Evolutionary conservation across 164 flowering plant genomes (phyloP).

Genomic region (Liriodendron chinense): DNA sequence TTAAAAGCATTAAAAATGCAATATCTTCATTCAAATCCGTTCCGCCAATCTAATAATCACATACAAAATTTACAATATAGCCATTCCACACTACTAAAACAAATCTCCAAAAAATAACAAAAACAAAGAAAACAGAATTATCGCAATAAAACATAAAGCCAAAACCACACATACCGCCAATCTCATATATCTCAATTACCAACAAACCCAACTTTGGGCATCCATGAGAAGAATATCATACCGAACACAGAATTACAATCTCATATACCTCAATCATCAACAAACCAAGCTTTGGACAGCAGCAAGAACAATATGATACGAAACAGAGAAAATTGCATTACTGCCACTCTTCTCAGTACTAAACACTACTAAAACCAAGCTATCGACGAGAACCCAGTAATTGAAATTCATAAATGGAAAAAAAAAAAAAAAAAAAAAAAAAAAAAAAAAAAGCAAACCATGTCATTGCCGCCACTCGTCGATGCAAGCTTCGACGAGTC

Average conservation of each 20-base stretch:
- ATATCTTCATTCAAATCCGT: not conserved
- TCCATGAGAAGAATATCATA: too few species aligned
- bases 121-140: too few species aligned
- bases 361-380: not conserved
- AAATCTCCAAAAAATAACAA: too few species aligned
- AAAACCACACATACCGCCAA: too few species aligned
- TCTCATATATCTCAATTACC: too few species aligned
- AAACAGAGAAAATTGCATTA: not conserved
- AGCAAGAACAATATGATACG: not conserved
- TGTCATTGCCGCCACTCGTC: slow-evolving; percentile 43
- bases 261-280: too few species aligned
- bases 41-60: not conserved
- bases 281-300: not conserved
- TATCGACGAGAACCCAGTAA: not conserved
- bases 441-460: slow-evolving; percentile 21
- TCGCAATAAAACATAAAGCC: too few species aligned
- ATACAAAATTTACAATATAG: not conserved
- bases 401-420: not conserved
- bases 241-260: too few species aligned
- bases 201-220: too few species aligned
- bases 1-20: not conserved
- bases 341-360: not conserved
- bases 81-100: too few species aligned
- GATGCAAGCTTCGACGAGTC: slow-evolving; percentile 52
- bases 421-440: too few species aligned